Base-by-base conservation (phyloP, 2,329 filamentous ascomycete species). In the Chrysosporium queenslandicum region DNA sequence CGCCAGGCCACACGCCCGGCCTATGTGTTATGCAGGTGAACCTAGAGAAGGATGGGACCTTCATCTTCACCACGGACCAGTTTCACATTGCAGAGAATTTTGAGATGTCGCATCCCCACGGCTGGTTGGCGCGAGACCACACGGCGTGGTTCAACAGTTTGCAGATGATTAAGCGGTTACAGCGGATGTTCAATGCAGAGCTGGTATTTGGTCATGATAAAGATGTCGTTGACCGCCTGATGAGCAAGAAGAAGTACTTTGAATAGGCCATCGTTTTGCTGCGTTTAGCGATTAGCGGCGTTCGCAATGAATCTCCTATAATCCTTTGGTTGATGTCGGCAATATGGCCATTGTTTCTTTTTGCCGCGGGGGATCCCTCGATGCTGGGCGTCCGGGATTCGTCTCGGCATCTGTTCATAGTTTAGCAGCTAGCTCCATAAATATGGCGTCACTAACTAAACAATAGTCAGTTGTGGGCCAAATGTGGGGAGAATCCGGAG, bases 41-140 rank as follows among this genome's bases (percentile, higher is more conserved):
- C 30, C 56, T 71, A 11, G 52, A 59, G 11, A 58, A 65, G 8
- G 60, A 62, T 40, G 67, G 69, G 3, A 69, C 68, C 0, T 71
- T 66, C 46, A 67, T 73, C 49, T 71, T 64, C 59, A 72, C 68
- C 1, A 65, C 63, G 0, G 70, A 72, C 55, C 68, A 71, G 48
- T 71, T 64, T 55, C 67, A 70, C 55, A 58, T 71, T 1, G 54
- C 51, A 2, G 70, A 73, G 52, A 72, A 72, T 42, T 71, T 66
- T 53, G 62, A 68, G 39, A 32, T 60, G 11, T 59, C 58, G 1
- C 59, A 64, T 46, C 63, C 66, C 0, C 68, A 71, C 34, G 69
- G 69, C 0, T 66, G 68, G 57, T 54, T 69, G 30, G 60, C 64
- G 3, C 57, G 68, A 16, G 68, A 71, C 50, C 65, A 72, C 55